A percentile compares a stretch with the other conserved stretches of the same genome.
Evolutionary conservation across 2,329 filamentous ascomycete species (phyloP).

Genomic region (Pseudopyrenochaeta lycopersici): DNA sequence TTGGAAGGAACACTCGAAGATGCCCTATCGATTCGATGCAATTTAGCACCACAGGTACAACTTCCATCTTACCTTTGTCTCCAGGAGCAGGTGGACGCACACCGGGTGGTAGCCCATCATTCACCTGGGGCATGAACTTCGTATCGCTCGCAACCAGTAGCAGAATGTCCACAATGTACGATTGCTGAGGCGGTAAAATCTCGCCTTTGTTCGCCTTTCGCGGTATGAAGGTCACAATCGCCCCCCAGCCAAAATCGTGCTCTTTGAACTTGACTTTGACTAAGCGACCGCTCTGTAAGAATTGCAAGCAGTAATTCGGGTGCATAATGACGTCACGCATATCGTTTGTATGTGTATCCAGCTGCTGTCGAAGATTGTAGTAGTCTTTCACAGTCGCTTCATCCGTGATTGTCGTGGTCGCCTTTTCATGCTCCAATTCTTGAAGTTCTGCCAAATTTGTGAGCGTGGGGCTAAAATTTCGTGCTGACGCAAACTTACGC

Average conservation of each 20-base stretch:
- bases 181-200: conserved; percentile 76
- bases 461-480: not conserved
- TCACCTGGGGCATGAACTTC: conserved; percentile 65
- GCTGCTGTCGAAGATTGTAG: conserved; percentile 85
- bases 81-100: conserved; percentile 68
- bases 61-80: conserved; percentile 76
- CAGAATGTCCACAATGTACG: conserved; percentile 83
- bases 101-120: conserved; percentile 71
- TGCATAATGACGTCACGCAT: conserved; percentile 93
- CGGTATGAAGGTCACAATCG: conserved; percentile 76
- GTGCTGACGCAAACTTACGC: conserved; percentile 43
- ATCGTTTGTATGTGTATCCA: conserved; percentile 84
- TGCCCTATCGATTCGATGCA: conserved; percentile 87
- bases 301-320: conserved; percentile 84
- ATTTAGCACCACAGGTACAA: conserved; percentile 85
- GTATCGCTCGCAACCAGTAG: conserved; percentile 68
- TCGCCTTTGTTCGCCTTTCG: conserved; percentile 73
- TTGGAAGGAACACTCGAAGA: conserved; percentile 82
- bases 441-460: conserved; percentile 69
- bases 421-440: conserved; percentile 77
- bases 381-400: conserved; percentile 93
- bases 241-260: conserved; percentile 93
- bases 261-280: conserved; percentile 84
- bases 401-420: conserved; percentile 79
- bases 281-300: conserved; percentile 85